Conservation (phyloP, 768 basidiomycete genomes). For the Tubosaeta sp. region DNA sequence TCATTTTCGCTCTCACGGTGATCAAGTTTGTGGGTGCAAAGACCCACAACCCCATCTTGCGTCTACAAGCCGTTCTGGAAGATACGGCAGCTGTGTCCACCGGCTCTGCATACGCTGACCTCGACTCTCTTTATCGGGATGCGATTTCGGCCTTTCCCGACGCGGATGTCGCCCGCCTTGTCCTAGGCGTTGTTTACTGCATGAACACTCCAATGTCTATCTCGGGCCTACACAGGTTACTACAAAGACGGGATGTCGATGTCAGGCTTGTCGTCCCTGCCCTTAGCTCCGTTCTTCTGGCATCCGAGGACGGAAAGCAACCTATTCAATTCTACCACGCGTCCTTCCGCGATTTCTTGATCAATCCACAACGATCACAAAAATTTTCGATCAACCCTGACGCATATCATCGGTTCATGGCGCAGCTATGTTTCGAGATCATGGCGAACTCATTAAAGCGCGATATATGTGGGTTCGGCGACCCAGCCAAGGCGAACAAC, state of each 20-base stretch:
- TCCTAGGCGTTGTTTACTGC: slow-evolving; percentile 18
- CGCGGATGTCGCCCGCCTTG: slow-evolving; percentile 11
- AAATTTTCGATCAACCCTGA: slow-evolving; percentile 12
- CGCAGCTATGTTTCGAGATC: slow-evolving; percentile 14
- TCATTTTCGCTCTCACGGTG: slow-evolving; percentile 28
- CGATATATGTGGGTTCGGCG: slow-evolving; percentile 18
- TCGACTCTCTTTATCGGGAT: slow-evolving; percentile 18
- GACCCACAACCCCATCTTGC: slow-evolving; percentile 11
- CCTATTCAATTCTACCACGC: slow-evolving; percentile 21
- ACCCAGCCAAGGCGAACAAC: slow-evolving; percentile 13
- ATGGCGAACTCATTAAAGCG: slow-evolving; percentile 18
- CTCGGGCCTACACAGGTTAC: slow-evolving; percentile 11
- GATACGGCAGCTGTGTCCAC: background rate
- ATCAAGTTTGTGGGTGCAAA: slow-evolving; percentile 23
- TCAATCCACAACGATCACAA: slow-evolving; percentile 13
- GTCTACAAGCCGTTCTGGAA: slow-evolving; percentile 13
- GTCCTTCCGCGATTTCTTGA: slow-evolving; percentile 20
- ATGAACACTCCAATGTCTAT: slow-evolving; percentile 11
- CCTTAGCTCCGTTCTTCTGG: slow-evolving; percentile 15
- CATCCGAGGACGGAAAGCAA: slow-evolving; percentile 17
- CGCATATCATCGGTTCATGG: slow-evolving; percentile 16
- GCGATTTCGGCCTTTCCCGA: slow-evolving; percentile 19
- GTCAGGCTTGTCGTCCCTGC: slow-evolving; percentile 12
- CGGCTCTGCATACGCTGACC: slow-evolving; percentile 15
- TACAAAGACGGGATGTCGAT: slow-evolving; percentile 13